Evolutionary conservation across 2,329 filamentous ascomycete species (phyloP).

Genomic region (Aspergillus niger): DNA sequence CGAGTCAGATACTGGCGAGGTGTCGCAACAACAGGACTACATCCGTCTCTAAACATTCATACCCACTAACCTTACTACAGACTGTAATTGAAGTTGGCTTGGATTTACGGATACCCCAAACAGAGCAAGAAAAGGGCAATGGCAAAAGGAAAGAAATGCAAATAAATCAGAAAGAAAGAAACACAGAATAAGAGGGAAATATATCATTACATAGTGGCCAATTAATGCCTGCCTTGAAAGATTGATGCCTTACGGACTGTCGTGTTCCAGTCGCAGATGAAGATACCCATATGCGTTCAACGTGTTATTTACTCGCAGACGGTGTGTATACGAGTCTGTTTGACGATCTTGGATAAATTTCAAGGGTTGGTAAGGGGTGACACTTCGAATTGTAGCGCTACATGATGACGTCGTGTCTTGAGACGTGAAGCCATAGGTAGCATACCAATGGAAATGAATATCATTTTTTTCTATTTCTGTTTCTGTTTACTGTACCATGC

Average conservation of each 20-base stretch:
- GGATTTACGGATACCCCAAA: background rate
- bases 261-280: slow-evolving; percentile 7
- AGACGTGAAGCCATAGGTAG: slow-evolving; percentile 1
- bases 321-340: background rate
- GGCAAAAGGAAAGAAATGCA: background rate
- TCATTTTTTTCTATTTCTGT: background rate
- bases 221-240: background rate
- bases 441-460: slow-evolving; percentile 5
- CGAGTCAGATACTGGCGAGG: slow-evolving; percentile 47
- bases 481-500: background rate
- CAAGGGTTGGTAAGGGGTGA: background rate
- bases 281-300: slow-evolving; percentile 17
- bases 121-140: background rate
- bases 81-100: slow-evolving; percentile 15
- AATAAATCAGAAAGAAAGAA: background rate
- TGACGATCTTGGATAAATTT: background rate
- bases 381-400: background rate
- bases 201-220: background rate
- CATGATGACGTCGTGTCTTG: slow-evolving; percentile 8
- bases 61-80: slow-evolving; percentile 20
- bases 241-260: slow-evolving; percentile 4
- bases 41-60: slow-evolving; percentile 46
- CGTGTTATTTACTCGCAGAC: slow-evolving; percentile 4
- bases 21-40: slow-evolving; percentile 57
- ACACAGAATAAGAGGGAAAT: background rate